Percentiles rank a stretch among this genome's conserved stretches.
Conservation (phyloP, 805 yeast genomes). For the Cyberlindnera xylosilytica region DNA sequence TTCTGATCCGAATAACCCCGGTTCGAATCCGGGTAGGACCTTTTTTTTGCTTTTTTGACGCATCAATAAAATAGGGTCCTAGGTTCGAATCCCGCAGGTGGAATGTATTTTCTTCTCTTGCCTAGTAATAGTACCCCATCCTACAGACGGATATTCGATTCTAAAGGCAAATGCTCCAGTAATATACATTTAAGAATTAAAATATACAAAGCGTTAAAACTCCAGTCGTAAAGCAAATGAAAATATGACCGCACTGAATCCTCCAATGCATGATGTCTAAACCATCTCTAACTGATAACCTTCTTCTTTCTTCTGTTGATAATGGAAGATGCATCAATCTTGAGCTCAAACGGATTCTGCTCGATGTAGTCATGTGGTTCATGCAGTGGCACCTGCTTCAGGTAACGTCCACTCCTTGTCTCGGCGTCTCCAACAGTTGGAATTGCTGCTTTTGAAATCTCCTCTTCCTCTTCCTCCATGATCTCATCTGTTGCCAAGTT, state of each 20-base stretch:
- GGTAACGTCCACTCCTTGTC: slow-evolving; percentile 19
- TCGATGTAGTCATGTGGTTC: slow-evolving; percentile 12
- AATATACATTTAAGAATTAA: too few relatives aligned
- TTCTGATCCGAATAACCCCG: slow-evolving; percentile 33
- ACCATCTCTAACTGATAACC: slow-evolving; percentile 3
- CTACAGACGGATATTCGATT: too few relatives aligned
- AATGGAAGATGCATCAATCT: slow-evolving; percentile 37
- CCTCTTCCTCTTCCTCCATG: slow-evolving; percentile 29
- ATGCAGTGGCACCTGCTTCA: slow-evolving; percentile 17
- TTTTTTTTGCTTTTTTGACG: slow-evolving; percentile 7
- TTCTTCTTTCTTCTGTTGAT: slow-evolving; percentile 38
- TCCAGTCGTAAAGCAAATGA: too few relatives aligned
- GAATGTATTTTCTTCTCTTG: too few relatives aligned
- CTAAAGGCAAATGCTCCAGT: too few relatives aligned
- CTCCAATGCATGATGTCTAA: too few relatives aligned
- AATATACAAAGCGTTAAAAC: too few relatives aligned
- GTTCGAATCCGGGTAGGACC: slow-evolving; percentile 35
- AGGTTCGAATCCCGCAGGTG: too few relatives aligned
- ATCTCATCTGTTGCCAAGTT: slow-evolving; percentile 10
- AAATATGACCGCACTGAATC: too few relatives aligned
- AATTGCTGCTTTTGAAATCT: slow-evolving; percentile 5
- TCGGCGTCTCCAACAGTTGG: slow-evolving; percentile 19
- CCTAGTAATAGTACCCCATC: too few relatives aligned
- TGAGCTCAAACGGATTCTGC: slow-evolving; percentile 32
- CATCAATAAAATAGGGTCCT: too few relatives aligned